Base-by-base conservation (phyloP, 73 alveolate species). In the Uronychia binucleata region DNA sequence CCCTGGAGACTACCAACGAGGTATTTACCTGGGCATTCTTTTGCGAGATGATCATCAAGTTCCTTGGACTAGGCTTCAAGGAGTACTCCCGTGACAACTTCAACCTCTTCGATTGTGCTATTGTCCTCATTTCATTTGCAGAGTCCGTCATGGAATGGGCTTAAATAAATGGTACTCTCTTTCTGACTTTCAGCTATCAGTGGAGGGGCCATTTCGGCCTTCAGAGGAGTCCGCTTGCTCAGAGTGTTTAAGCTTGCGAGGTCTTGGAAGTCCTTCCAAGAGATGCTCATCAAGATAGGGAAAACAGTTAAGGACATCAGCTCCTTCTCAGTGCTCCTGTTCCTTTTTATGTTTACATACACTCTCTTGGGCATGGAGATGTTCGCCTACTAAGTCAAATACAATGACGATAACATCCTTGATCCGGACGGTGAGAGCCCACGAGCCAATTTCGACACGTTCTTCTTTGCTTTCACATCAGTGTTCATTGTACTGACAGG, bases 371-470 rank as follows among this genome's bases (percentile, higher is more conserved):
- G 96, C 5, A 35, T 88, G 86, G 92, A 91, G 85, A 31, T 88
- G 59, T 96, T 95, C 79, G 97, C 95, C 0, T 77, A 83, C 31
- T 34, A 67, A 30, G 59, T 83, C n/a, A 31, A 89, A 35, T 78
- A 74, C 34, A 75, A 79, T 35, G 31, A 30, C 27, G 57, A 85
- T 26, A 81, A 77, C 30, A 30, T 75, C 26, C 74, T 82, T 35
- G 77, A 77, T 30, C 76, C 33, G 0, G 58, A 58, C 33, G 92
- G 91, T 13, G 29, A 31, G 31, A 26, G 79, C 76, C 96, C 95
- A 0, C 85, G 98, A 67, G 80, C 83, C 1, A 93, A 94, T 60
- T 94, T 94, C 75, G 95, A 94, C 87, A 84, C 86, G 32, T 91
- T 91, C 59, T 46, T 82, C 77, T 81, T 76, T 79, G 91, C 89